Conservation (phyloP, 768 basidiomycete genomes). For the Cystobasidium tubakii region DNA sequence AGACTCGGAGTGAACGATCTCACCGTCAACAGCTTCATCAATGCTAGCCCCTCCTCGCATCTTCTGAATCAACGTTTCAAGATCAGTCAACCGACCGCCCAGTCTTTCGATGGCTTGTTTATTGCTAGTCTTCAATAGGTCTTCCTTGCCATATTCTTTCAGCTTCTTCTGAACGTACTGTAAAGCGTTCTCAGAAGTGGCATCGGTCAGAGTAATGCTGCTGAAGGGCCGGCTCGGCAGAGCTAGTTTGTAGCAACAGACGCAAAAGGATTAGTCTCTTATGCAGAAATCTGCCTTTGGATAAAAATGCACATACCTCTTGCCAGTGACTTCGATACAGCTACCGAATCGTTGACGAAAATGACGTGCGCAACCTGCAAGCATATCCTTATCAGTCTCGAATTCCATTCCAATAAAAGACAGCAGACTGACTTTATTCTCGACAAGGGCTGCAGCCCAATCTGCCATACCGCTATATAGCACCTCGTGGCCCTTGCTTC, state of each 20-base stretch:
- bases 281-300: neutral
- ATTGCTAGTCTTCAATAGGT: conserved; percentile 25
- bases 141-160: conserved; percentile 50
- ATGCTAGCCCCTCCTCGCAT: conserved; percentile 38
- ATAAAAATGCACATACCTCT: conserved; percentile 56
- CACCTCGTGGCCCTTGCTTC: conserved; percentile 39
- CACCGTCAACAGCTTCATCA: conserved; percentile 43
- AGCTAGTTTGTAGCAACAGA: conserved; percentile 53
- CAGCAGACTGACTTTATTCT: conserved; percentile 60
- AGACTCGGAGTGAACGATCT: neutral
- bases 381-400: no score
- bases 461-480: conserved; percentile 67
- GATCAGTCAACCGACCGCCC: conserved; percentile 84
- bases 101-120: conserved; percentile 63
- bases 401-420: neutral
- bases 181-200: conserved; percentile 70
- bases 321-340: conserved; percentile 74
- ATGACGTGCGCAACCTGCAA: conserved; percentile 80
- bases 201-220: conserved; percentile 73
- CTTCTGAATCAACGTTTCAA: conserved; percentile 56
- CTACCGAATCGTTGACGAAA: conserved; percentile 80
- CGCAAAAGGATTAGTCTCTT: neutral
- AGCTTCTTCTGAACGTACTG: conserved; percentile 76
- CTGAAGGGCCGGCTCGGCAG: conserved; percentile 77
- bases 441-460: conserved; percentile 76